Percentiles rank a stretch among this genome's conserved stretches.
phyloP scores from a whole-genome alignment of 2,329 filamentous ascomycete species.

The Gyromitra esculenta region DNA sequence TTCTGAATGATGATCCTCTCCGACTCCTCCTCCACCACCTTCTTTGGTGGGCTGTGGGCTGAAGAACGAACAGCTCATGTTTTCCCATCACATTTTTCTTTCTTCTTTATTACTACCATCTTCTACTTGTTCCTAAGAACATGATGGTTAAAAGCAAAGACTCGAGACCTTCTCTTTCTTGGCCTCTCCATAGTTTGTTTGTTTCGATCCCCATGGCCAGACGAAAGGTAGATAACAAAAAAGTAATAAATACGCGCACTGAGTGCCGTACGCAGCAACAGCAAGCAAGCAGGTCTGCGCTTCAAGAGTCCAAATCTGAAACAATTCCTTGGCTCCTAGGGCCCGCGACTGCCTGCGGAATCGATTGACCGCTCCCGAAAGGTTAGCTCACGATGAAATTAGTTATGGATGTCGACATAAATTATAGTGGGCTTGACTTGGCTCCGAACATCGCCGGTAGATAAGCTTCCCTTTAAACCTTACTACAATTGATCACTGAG shows the following conservation, averaged over 20 bases:
- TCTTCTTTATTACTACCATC: neutral
- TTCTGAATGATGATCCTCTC: constrained; percentile 28
- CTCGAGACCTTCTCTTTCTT: constrained; percentile 19
- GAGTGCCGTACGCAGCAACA: neutral
- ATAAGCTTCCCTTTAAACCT: constrained; percentile 7
- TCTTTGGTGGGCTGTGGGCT: constrained; percentile 26
- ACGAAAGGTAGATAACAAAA: neutral
- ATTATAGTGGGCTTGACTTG: constrained; percentile 31
- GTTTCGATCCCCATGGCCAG: constrained; percentile 29
- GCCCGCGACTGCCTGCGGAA: constrained; percentile 7
- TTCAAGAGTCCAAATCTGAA: constrained; percentile 26
- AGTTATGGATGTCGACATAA: constrained; percentile 32
- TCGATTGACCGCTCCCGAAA: constrained; percentile 16
- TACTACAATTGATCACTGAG: constrained; percentile 23
- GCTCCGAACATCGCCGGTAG: constrained; percentile 18
- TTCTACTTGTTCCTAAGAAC: neutral
- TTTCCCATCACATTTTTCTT: constrained; percentile 38
- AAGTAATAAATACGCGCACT: constrained; percentile 22
- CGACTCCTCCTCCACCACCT: neutral
- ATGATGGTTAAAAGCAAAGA: constrained; percentile 19
- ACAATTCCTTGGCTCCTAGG: constrained; percentile 20
- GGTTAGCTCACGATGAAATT: constrained; percentile 34
- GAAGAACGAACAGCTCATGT: constrained; percentile 31
- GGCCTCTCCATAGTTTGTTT: constrained; percentile 17
- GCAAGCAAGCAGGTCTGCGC: constrained; percentile 1